Evolutionary conservation across 768 basidiomycete genomes (phyloP), one percentile per base, ranked within the genome.

Genomic region (Amanita phalloides): DNA sequence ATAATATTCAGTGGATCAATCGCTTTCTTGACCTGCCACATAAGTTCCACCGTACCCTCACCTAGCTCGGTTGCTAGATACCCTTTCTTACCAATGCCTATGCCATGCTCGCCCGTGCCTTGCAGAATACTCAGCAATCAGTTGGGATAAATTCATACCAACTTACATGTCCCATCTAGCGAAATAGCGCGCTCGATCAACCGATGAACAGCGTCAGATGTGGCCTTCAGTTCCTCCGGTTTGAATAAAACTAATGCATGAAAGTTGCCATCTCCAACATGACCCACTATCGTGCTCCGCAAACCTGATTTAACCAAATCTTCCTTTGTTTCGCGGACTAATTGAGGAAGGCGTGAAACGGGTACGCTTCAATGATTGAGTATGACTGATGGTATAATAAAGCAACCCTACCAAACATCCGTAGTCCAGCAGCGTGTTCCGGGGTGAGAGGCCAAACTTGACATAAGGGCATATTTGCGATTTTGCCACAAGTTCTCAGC

Each of bases 61-160:
- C 94, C 94, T 0, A 97, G 76, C 63, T 97, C 94, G n/a, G 82
- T 75, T 14, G 69, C 63, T 2, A 97, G 76, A 64, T 89, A 95
- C 60, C 86, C 79, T 58, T 81, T 85, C 70, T 93, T 93, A 8
- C 90, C 90, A 6, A 92, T 66, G 1, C 91, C 90, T 11, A 93
- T 84, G 0, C 90, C 90, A 63, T 93, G 90, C 63, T 93, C 90
- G 7, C 89, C 88, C 3, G 86, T 88, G 57, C 84, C 84, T 88
- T 55, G 8, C 49, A 49, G 25, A 43, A 5, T 6, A 37, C n/a
- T 44, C 56, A 51, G 9, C n/a, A 57, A 14, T 38, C 35, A 30
- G 25, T 30, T 11, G 32, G 42, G 44, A 14, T 14, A 21, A 11
- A 42, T 32, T 9, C 6, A 20, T 8, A 13, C 39, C 30, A 17